A percentile compares a stretch with the other conserved stretches of the same genome.
phyloP scores from a whole-genome alignment of 768 basidiomycete genomes.

The Rossbeevera mucosa region DNA sequence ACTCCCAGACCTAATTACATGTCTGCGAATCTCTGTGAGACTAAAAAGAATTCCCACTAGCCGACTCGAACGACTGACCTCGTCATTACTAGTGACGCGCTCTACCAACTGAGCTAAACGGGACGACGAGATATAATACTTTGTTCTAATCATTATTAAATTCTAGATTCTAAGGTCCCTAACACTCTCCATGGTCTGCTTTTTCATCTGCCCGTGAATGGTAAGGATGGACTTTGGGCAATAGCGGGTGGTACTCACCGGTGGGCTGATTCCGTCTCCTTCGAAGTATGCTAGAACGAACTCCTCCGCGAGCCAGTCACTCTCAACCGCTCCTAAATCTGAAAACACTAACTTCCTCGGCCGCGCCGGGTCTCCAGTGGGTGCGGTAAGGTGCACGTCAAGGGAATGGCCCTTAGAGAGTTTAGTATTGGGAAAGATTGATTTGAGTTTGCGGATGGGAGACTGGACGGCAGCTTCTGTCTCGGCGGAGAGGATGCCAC shows the following conservation, averaged over 20 bases:
- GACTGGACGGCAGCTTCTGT: slow-evolving; percentile 53
- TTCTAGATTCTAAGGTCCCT: slow-evolving; percentile 16
- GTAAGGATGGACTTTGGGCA: not conserved
- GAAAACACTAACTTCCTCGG: slow-evolving; percentile 59
- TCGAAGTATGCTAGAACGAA: slow-evolving; percentile 75
- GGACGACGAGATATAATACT: slow-evolving; percentile 7
- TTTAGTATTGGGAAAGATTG: slow-evolving; percentile 68
- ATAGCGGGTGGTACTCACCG: slow-evolving; percentile 41
- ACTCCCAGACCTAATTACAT: too few species aligned
- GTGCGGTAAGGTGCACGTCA: slow-evolving; percentile 64
- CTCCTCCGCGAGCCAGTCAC: slow-evolving; percentile 70
- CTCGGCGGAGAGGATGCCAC: slow-evolving; percentile 52
- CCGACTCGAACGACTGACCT: slow-evolving; percentile 66
- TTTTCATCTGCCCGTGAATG: slow-evolving; percentile 26
- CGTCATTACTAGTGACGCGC: slow-evolving; percentile 70
- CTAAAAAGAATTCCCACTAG: slow-evolving; percentile 38
- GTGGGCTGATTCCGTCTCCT: slow-evolving; percentile 62
- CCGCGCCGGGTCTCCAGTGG: slow-evolving; percentile 39
- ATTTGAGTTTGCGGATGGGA: slow-evolving; percentile 68
- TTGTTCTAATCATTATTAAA: not conserved
- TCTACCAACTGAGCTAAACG: slow-evolving; percentile 48
- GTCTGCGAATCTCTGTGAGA: too few species aligned
- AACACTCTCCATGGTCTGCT: slow-evolving; percentile 22
- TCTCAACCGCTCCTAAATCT: slow-evolving; percentile 69
- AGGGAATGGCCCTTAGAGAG: slow-evolving; percentile 63